A percentile compares a stretch with the other conserved stretches of the same genome.
Evolutionary conservation across 1,284 basidiomycete species (phyloP).

Genomic region (Phellinidium pouzarii): DNA sequence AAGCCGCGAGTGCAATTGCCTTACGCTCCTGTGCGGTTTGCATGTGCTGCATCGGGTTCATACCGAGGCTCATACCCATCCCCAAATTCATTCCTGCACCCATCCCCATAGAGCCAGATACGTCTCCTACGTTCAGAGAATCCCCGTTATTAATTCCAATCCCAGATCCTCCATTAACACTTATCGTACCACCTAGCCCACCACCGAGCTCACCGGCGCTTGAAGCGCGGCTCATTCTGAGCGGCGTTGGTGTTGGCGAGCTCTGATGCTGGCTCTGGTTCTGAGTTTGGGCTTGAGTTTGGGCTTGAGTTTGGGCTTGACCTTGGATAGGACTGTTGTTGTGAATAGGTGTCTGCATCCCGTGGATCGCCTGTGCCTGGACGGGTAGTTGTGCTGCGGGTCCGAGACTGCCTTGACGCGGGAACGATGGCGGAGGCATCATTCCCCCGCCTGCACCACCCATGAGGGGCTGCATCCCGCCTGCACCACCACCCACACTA

Average conservation of each 20-base stretch:
- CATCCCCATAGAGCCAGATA: constrained; percentile 10
- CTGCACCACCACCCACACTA: background rate
- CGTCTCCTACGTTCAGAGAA: background rate
- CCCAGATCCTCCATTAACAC: background rate
- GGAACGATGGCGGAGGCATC: constrained; percentile 26
- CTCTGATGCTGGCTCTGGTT: background rate
- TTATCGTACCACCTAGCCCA: background rate
- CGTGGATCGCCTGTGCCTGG: constrained; percentile 1
- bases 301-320: background rate
- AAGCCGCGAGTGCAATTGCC: constrained; percentile 7
- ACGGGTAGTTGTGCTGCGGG: background rate
- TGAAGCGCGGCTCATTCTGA: constrained; percentile 3
- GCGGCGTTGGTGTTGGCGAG: constrained; percentile 3
- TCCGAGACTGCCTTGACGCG: constrained; percentile 17
- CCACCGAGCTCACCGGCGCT: constrained; percentile 5
- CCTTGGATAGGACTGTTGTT: background rate
- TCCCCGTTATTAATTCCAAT: background rate
- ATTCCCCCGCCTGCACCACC: constrained; percentile 23
- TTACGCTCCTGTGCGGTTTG: constrained; percentile 17
- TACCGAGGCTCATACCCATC: constrained; percentile 20
- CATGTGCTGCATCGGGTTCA: constrained; percentile 18
- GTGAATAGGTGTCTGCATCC: constrained; percentile 1
- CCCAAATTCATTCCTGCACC: constrained; percentile 17
- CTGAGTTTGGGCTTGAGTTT: background rate
- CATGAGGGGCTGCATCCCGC: constrained; percentile 11